Conservation (phyloP, 2,329 filamentous ascomycete genomes). For the Pleoardoris graminearum region DNA sequence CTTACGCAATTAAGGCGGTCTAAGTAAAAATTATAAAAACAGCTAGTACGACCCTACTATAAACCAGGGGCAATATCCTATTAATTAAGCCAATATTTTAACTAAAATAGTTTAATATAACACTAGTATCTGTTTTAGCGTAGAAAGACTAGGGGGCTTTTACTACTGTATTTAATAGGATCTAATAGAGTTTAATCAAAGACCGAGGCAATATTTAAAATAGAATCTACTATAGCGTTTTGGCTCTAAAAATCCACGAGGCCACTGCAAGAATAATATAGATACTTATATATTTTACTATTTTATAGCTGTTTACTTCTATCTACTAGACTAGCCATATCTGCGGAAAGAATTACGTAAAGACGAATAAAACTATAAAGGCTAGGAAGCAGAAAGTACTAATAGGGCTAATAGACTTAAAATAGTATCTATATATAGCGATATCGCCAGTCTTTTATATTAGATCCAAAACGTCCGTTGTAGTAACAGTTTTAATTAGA, state of each 20-base stretch:
- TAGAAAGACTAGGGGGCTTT: conserved; percentile 8
- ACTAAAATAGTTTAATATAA: conserved; percentile 13
- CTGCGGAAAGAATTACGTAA: conserved; percentile 8
- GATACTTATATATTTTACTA: conserved; percentile 9
- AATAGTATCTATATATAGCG: conserved; percentile 8
- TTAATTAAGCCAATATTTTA: conserved; percentile 18
- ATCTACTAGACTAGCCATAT: conserved; percentile 13
- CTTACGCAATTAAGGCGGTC: background rate
- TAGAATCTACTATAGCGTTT: conserved; percentile 5
- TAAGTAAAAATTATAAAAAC: background rate
- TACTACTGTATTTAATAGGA: conserved; percentile 5
- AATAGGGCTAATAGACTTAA: conserved; percentile 6
- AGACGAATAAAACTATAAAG: conserved; percentile 3
- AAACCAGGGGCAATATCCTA: conserved; percentile 7
- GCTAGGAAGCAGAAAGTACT: conserved; percentile 5
- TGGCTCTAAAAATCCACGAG: conserved; percentile 8
- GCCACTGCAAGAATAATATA: conserved; percentile 9
- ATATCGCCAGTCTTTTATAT: conserved; percentile 7
- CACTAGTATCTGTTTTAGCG: background rate
- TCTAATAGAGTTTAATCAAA: conserved; percentile 1
- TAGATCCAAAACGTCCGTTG: conserved; percentile 5
- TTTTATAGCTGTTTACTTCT: conserved; percentile 13
- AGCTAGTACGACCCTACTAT: background rate
- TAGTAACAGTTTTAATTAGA: conserved; percentile 7
- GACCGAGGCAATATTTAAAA: conserved; percentile 7